Evolutionary conservation across 1,284 basidiomycete genomes (phyloP), one percentile per base, ranked within the genome.

Genomic region (Rhodotorula mucilaginosa): DNA sequence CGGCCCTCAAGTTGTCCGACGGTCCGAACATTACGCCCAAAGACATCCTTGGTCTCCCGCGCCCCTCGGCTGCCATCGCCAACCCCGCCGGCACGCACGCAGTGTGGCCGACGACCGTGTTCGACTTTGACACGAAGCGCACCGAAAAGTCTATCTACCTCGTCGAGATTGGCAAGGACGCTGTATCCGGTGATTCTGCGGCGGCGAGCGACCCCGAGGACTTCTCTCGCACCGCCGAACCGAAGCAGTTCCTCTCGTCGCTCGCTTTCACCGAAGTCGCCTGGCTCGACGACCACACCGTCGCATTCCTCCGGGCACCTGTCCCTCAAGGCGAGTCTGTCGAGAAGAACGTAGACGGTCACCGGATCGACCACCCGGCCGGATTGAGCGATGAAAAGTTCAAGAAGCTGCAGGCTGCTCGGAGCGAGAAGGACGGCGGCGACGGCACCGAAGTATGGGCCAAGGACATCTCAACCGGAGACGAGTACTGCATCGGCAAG

Each of bases 1-100:
- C 83, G 87, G 4, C 46, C 5, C 29, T n/a, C 44, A 48, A 47
- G 15, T 59, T 69, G 29, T 64, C 61, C 3, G n/a, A 57, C 5
- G 67, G 64, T 1, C 61, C 39, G 4, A 15, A 7, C 23, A 56
- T 69, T 44, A 63, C 71, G 16, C 59, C 69, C 3, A 29, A 86
- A 77, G 87, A 93, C 78, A 84, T 93, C 80, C 83, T 92, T 47
- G 80, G 86, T 70, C 84, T 95, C 19, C 88, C 87, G 3, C 84
- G 92, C 59, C 89, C 93, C 0, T 87, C 87, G 1, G 78, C 81
- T 2, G 89, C 89, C 0, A 81, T 88, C 16, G 85, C 89, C 23
- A 92, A 90, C 68, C 82, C 83, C 64, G 82, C 83, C 23, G 90
- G 90, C 8, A 86, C 88, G 77, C 82, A 90, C 65, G 88, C 87